Percentiles rank a stretch among this genome's conserved stretches.
These are phyloP conservation scores for Cystobasidium onofrii DNA, from an alignment of 768 basidiomycete genomes.

Conservation along the genomic window DNA sequence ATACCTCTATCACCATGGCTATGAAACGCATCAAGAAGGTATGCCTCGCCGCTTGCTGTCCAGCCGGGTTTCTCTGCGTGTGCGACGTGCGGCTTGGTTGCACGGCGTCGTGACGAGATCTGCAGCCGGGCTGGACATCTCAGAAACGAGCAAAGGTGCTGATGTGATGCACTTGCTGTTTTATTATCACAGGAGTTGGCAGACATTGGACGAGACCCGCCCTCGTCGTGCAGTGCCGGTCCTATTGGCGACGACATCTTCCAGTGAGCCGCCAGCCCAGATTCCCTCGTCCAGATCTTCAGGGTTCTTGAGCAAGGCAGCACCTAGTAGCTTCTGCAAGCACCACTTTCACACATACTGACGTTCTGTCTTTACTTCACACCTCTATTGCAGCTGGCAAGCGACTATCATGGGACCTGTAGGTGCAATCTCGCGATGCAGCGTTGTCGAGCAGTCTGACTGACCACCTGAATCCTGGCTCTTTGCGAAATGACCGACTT, in stretches of 20 bases:
- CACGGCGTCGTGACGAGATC: not conserved
- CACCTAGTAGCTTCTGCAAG: not conserved
- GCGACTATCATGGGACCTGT: slow-evolving; percentile 99
- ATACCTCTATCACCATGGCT: slow-evolving; percentile 57
- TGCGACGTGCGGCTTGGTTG: not conserved
- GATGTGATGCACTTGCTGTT: not conserved
- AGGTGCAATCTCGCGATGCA: not conserved
- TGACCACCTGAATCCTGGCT: not conserved
- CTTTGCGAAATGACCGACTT: not conserved
- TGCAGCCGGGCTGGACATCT: not conserved
- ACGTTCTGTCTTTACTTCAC: not conserved
- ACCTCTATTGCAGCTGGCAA: slow-evolving; percentile 52
- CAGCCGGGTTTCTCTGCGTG: slow-evolving; percentile 18
- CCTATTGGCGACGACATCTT: slow-evolving; percentile 98
- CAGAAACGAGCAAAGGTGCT: not conserved
- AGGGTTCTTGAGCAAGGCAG: not conserved
- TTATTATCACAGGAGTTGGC: slow-evolving; percentile 68
- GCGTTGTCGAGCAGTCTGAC: not conserved
- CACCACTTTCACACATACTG: too few relatives aligned
- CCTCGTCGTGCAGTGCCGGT: slow-evolving; percentile 97
- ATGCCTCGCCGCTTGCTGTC: not conserved
- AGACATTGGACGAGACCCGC: slow-evolving; percentile 98
- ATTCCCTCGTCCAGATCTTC: not conserved
- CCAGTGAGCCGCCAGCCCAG: slow-evolving; percentile 68
- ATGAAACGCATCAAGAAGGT: slow-evolving; percentile 99